Base-by-base conservation (phyloP, 495 filamentous ascomycete genomes). In the Xylaria sp. region DNA sequence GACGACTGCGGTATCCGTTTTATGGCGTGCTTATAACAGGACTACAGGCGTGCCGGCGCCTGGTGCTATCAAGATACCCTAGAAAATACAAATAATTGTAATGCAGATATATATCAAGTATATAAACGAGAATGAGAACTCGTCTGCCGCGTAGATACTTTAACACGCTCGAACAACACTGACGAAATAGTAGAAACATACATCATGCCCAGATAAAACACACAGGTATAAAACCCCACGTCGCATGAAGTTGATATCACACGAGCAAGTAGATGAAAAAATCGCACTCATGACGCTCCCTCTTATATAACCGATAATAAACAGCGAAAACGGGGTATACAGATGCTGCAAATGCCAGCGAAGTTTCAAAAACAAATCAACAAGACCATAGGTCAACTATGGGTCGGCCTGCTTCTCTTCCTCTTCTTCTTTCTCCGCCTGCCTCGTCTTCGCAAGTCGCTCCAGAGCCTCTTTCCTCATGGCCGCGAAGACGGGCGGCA, bases 391-490 rank as follows among this genome's bases (percentile, higher is more conserved):
- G 17, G 6, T 70, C 48, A 69, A 43, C 71, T 78, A 71, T 66
- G 75, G n/a, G 61, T 81, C 79, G 43, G 81, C 69, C 73, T 85
- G 79, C 33, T 81, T 70, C 75, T 85, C 78, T 61, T 81, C 83
- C 77, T 85, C 80, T 77, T 81, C 90, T 76, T 85, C 80, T 77
- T 81, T 90, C 81, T 85, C n/a, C n/a, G n/a, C n/a, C n/a, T n/a
- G n/a, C n/a, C n/a, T n/a, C n/a, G n/a, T n/a, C n/a, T n/a, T n/a
- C n/a, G n/a, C 89, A 76, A 89, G 79, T 76, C 92, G 89, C 80
- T 91, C 90, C 83, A 94, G 92, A 8, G 89, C 91, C 31, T 92
- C 93, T 11, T 86, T 88, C 1, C 92, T 93, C 70, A 96, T 76
- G 48, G 93, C 87, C 78, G 97, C 94, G 72, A 92, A 86, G 71